Evolutionary conservation across 108 stramenopile genomes (phyloP).

Genomic region (Skeletonema menzelii): DNA sequence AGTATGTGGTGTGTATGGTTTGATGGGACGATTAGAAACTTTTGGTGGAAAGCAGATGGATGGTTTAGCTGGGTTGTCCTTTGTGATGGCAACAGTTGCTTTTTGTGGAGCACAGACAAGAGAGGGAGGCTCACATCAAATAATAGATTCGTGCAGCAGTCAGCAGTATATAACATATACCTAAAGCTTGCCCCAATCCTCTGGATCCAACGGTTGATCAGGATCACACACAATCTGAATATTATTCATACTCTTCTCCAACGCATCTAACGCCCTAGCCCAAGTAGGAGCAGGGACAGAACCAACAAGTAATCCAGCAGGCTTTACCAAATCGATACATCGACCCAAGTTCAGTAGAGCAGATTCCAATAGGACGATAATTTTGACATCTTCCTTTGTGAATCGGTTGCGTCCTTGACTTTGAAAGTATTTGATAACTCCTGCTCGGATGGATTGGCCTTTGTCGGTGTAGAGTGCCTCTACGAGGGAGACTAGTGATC

Average conservation of each 20-base stretch:
- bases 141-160: no score
- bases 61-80: no score
- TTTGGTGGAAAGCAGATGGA: not conserved
- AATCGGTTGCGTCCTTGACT: constrained; percentile 30
- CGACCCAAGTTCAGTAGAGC: constrained; percentile 70
- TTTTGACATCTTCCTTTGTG: constrained; percentile 48
- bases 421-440: constrained; percentile 38
- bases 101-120: no score
- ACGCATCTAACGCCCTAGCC: constrained; percentile 54
- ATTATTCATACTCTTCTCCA: constrained; percentile 64
- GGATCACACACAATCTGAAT: constrained; percentile 73
- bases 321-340: constrained; percentile 76
- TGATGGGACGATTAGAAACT: not conserved
- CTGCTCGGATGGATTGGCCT: constrained; percentile 44
- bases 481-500: constrained; percentile 65
- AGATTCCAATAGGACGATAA: constrained; percentile 72
- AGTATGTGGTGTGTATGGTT: not conserved
- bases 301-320: constrained; percentile 68
- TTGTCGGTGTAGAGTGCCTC: constrained; percentile 68
- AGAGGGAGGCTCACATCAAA: no score
- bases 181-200: constrained; percentile 66
- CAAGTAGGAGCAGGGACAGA: constrained; percentile 62
- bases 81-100: no score
- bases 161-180: no score
- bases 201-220: constrained; percentile 60